A percentile compares a stretch with the other conserved stretches of the same genome.
These are phyloP conservation scores for Candida tetrigidarum DNA, from an alignment of 1,139 yeast genomes.

Conservation along the genomic window DNA sequence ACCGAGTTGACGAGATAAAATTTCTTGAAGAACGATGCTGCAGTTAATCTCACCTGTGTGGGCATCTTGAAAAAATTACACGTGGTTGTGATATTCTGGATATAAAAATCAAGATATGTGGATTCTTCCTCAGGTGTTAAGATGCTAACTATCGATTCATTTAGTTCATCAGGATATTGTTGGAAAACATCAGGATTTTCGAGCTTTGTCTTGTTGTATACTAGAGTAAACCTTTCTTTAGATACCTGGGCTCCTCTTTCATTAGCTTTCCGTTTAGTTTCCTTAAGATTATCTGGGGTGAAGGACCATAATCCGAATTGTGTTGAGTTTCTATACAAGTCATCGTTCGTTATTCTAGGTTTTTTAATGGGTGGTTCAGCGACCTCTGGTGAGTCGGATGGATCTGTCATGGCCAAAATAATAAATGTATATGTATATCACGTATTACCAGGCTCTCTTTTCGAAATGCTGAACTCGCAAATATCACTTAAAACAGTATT, in stretches of 20 bases:
- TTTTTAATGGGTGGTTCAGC: slow-evolving; percentile 12
- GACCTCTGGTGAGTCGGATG: background rate
- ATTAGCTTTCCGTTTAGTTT: slow-evolving; percentile 52
- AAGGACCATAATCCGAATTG: slow-evolving; percentile 90
- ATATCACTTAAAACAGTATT: no score
- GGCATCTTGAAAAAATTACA: slow-evolving; percentile 50
- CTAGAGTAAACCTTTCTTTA: slow-evolving; percentile 35
- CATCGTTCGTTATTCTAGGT: slow-evolving; percentile 65
- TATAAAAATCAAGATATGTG: slow-evolving; percentile 67
- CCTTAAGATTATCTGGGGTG: slow-evolving; percentile 56
- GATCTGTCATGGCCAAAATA: background rate
- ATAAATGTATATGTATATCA: no score
- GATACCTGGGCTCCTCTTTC: slow-evolving; percentile 53
- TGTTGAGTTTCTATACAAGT: slow-evolving; percentile 81
- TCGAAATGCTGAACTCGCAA: no score
- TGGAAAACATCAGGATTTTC: slow-evolving; percentile 34
- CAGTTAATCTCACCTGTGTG: slow-evolving; percentile 70
- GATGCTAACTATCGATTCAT: slow-evolving; percentile 37
- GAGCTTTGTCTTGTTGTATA: slow-evolving; percentile 29
- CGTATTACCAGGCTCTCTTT: no score
- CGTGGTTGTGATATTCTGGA: slow-evolving; percentile 68
- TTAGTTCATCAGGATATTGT: slow-evolving; percentile 29
- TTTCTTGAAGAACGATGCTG: slow-evolving; percentile 78
- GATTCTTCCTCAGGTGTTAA: slow-evolving; percentile 72
- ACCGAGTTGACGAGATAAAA: slow-evolving; percentile 81